Base-by-base conservation (phyloP, 83 land plant genomes). In the Picea engelmannii region DNA sequence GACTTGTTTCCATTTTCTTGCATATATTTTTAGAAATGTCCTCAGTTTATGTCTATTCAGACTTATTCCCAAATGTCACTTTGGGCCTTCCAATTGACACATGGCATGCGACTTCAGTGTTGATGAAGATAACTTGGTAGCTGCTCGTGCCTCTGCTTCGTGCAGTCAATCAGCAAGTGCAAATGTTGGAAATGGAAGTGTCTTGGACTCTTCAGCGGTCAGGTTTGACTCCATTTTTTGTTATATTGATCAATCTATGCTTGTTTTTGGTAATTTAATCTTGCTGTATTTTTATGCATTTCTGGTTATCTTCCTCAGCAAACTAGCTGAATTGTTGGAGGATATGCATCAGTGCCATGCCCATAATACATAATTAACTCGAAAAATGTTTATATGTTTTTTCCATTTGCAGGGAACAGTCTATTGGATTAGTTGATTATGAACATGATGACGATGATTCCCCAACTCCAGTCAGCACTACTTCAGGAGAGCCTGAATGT, bases 371-470 rank as follows among this genome's bases (percentile, higher is more conserved):
- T n/a, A 63, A n/a, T 63, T 63, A 63, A 63, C 66, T 20, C 10
- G 5, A 63, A 63, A 63, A 63, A 11, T 55, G 59, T 55, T 12
- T 11, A 55, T 55, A 6, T 63, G 23, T 63, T 6, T 63, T 20
- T 20, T 63, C 10, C 66, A n/a, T n/a, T 63, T 20, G 10, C 66
- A 63, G 66, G 23, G 65, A 11, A 63, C 23, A n/a, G 23, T 63
- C 65, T 2, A n/a, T 63, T 63, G 65, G 65, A 63, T 20, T 63
- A 63, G 65, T 63, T 63, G 65, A 63, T 63, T 63, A 63, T 63
- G 65, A 63, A 20, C 23, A 63, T 63, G 66, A 63, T 20, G 66
- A 63, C 6, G 66, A 63, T 63, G 23, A 63, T 20, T 62, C 64
- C 64, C 66, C 66, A 63, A 21, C 24, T 20, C 23, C 66, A 20